Evolutionary conservation across 2,329 filamentous ascomycete genomes (phyloP), one percentile per base, ranked within the genome.

Genomic region (Plenodomus biglobosus): DNA sequence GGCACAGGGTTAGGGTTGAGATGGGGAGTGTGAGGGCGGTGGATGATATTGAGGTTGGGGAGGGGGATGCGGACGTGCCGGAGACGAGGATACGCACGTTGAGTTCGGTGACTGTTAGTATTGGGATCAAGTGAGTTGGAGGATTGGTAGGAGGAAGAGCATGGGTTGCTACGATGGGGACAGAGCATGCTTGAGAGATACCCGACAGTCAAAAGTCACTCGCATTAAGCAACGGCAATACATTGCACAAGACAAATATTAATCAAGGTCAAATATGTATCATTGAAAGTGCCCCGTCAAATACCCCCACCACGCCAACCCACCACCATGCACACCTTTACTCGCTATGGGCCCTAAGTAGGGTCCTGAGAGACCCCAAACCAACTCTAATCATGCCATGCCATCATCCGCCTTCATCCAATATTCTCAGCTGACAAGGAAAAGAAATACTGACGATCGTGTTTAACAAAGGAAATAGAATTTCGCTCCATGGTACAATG

Each of bases 1-100:
- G 83, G 52, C 85, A 82, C 54, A 64, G 70, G 4, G 83, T 90
- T 1, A 73, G 76, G 58, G 62, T 89, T 42, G 75, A 78, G 65
- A 89, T 86, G 38, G 79, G 81, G 47, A 87, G 80, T 42, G 75
- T 87, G 15, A 77, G 76, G n/a, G 81, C 84, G 2, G 77, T 90
- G 38, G 87, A 91, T 62, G 86, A 90, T 66, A 73, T 90, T 22
- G 73, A 84, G 34, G 58, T 64, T 41, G 55, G 20, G 37, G 61
- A 42, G 35, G 61, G 36, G 36, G 68, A 71, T n/a, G n/a, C n/a
- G 16, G 68, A 68, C 17, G 48, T 74, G 1, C 72, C 73, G 0
- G 73, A 76, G 59, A 74, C 73, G 44, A 65, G 75, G 53, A 68
- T 77, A 39, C 58, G 69, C 42, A 65, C 47, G 22, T 20, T 71